Base-by-base conservation (phyloP, 768 basidiomycete genomes). In the Amanita rimosa region DNA sequence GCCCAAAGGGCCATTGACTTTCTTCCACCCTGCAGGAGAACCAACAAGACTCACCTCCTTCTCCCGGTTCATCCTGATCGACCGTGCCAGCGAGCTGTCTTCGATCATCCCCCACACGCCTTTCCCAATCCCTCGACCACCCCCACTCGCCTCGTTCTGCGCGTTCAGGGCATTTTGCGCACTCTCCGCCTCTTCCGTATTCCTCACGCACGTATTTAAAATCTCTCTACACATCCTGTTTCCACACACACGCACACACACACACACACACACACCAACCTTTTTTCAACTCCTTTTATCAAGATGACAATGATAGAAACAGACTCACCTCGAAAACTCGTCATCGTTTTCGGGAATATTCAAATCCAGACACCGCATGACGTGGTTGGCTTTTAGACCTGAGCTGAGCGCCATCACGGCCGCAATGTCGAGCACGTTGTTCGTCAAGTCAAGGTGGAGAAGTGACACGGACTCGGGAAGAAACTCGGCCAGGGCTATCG, bases 401-500 rank as follows among this genome's bases (percentile, higher is more conserved):
- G 81, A 83, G 48, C 79, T 84, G 19, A 99, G 77, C 0, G 96
- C 96, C 79, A 97, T 84, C 3, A 96, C 85, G 14, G 90, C 94
- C 0, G 94, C 93, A 31, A 92, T 72, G 58, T 92, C 92, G 27
- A 98, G 67, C 5, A 71, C 64, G 61, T 95, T 95, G 55, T 75
- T 68, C 0, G 92, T 96, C 24, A 96, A 67, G 64, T 97, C 96
- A 47, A 99, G 80, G 62, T 98, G 94, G 0, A 97, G 72, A 4
- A 99, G 72, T 0, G 85, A 85, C 14, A 73, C 76, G 0, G 88
- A 83, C 62, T 98, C 94, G 0, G 94, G 93, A 0, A 98, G 77
- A 69, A 96, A 98, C 62, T 98, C 95, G 2, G 95, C 96, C 1
- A 98, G 76, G 0, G 91, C 85, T 53, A 98, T 98, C 0, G 95